Base-by-base conservation (phyloP, 805 yeast genomes). In the Yueomyces sp. region DNA sequence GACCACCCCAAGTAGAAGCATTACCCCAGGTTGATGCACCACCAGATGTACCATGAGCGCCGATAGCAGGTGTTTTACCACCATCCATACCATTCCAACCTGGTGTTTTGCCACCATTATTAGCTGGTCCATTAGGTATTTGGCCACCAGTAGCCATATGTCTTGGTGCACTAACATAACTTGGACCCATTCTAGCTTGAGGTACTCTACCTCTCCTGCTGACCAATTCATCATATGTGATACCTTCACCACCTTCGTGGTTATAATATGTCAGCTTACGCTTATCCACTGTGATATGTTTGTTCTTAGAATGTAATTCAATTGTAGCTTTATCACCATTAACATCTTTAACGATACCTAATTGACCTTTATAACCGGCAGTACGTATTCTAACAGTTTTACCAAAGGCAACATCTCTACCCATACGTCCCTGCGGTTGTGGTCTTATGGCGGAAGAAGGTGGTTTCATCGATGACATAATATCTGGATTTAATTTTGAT, bases 271-370 rank as follows among this genome's bases (percentile, higher is more conserved):
- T 74, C 54, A 92, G 70, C 56, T 81, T 85, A 33, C 75, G 72
- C 57, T 88, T 88, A 53, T 79, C 81, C 33, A 92, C 84, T 46
- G 90, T 85, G 48, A 88, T 78, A 47, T 83, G 84, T 61, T 90
- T 92, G 57, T 81, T 80, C 52, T 88, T 88, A 29, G 96, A 85
- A 62, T 92, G 97, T 50, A 92, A 72, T 65, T 92, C 98, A 39
- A 92, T 85, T 47, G 96, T 76, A 1, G 96, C 97, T 52, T 74
- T 76, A 11, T 82, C 82, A 49, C 94, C 98, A 54, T 86, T 92
- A 7, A 95, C 86, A 59, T 92, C 97, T 52, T 84, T 82, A 38
- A 92, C 85, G 50, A 85, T 83, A 60, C 98, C 98, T 67, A 81
- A 79, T 52, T 86, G 77, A 40, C 98, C 97, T 66, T 92, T 92